Conservation (phyloP, 2,329 filamentous ascomycete species). For the Exophiala calicioides region DNA sequence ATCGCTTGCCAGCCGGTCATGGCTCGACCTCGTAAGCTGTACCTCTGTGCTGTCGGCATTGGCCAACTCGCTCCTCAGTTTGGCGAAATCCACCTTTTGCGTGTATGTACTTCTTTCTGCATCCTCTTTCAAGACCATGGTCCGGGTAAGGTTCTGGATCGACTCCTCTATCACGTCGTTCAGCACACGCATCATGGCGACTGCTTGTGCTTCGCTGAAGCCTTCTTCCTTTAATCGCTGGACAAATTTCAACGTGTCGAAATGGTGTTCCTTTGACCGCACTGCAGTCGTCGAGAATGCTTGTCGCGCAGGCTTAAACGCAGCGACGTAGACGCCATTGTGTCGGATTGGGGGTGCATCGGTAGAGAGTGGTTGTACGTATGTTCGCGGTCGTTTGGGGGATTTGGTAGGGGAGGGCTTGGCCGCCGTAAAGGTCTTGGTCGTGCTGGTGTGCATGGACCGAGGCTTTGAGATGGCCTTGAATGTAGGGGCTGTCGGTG, state of each 20-base stretch:
- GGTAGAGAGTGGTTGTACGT: conserved; percentile 13
- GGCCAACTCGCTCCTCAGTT: conserved; percentile 89
- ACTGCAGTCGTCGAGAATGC: conserved; percentile 65
- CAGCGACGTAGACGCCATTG: conserved; percentile 51
- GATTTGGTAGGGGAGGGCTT: conserved; percentile 9
- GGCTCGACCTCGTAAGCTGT: conserved; percentile 80
- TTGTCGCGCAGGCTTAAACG: conserved; percentile 43
- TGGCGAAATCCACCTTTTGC: conserved; percentile 96
- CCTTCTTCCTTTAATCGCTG: conserved; percentile 86
- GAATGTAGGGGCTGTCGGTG: conserved; percentile 14
- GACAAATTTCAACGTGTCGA: conserved; percentile 97
- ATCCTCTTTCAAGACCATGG: conserved; percentile 94
- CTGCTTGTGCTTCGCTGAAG: conserved; percentile 91
- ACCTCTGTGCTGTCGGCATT: conserved; percentile 90
- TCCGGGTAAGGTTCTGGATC: conserved; percentile 94
- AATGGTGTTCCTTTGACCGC: conserved; percentile 79
- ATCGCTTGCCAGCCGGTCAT: conserved; percentile 92
- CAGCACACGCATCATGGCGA: conserved; percentile 97
- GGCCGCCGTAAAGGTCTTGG: conserved; percentile 3
- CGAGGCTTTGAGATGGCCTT: conserved; percentile 11
- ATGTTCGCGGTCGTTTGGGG: conserved; percentile 12
- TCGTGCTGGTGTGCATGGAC: conserved; percentile 12
- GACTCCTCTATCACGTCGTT: conserved; percentile 97
- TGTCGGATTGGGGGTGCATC: conserved; percentile 40
- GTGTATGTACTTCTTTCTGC: conserved; percentile 61